A percentile compares a stretch with the other conserved stretches of the same genome.
These are phyloP conservation scores for Dactylis glomerata DNA, from an alignment of 176 grass and related monocot genomes.

Conservation along the genomic window DNA sequence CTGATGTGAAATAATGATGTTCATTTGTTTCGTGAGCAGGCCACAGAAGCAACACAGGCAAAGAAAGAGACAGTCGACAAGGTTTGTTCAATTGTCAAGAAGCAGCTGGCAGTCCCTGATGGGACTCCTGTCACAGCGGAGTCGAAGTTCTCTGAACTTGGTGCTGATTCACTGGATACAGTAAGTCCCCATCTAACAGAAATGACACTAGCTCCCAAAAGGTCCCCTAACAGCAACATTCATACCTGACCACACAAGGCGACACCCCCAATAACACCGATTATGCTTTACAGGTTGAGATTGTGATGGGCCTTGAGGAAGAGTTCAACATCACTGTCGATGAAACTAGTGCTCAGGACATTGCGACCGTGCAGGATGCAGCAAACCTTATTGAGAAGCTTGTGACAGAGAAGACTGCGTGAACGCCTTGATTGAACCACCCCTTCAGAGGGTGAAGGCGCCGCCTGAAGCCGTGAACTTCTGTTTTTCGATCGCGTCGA, in stretches of 20 bases:
- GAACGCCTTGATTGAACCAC: neutral
- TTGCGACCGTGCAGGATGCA: conserved; percentile 52
- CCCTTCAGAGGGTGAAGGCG: neutral
- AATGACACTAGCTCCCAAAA: neutral
- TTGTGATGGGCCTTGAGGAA: conserved; percentile 61
- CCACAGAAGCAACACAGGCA: conserved; percentile 44
- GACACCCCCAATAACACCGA: neutral
- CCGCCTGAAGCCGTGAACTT: neutral
- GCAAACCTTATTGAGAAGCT: conserved; percentile 63
- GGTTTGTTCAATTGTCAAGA: conserved; percentile 67
- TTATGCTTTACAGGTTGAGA: conserved; percentile 47
- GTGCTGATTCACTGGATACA: conserved; percentile 72
- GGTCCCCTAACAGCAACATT: neutral
- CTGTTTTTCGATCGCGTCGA: neutral
- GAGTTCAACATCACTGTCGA: conserved; percentile 52
- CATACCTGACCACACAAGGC: neutral
- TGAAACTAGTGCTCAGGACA: conserved; percentile 51
- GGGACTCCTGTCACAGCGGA: conserved; percentile 30
- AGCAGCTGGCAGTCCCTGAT: conserved; percentile 53
- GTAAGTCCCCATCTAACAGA: conserved; percentile 13
- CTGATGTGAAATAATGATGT: neutral
- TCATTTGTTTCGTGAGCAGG: conserved; percentile 31
- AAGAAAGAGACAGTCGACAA: conserved; percentile 67
- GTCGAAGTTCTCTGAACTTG: conserved; percentile 63
- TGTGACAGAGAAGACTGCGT: conserved; percentile 32